These are phyloP conservation scores for Starmerella bombicola DNA, from an alignment of 805 yeast genomes.

Conservation along the genomic window DNA sequence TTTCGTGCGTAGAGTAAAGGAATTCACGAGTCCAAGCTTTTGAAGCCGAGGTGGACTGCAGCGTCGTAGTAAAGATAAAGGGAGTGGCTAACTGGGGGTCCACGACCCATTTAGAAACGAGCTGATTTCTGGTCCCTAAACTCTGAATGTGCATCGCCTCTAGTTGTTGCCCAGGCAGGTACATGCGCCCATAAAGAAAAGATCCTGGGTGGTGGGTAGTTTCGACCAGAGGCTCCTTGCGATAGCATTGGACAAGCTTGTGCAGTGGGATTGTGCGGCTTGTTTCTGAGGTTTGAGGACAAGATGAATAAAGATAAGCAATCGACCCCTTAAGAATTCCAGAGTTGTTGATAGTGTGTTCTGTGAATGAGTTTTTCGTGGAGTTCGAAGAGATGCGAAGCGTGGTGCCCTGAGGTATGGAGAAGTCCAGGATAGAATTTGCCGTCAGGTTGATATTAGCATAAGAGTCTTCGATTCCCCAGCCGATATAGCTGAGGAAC, in stretches of 20 bases:
- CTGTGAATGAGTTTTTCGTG: constrained; percentile 56
- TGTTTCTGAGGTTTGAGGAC: constrained; percentile 39
- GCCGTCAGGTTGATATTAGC: constrained; percentile 43
- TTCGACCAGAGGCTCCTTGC: constrained; percentile 11
- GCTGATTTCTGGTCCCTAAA: constrained; percentile 44
- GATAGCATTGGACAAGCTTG: constrained; percentile 21
- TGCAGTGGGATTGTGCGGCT: constrained; percentile 16
- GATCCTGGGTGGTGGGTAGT: constrained; percentile 3
- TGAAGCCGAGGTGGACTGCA: constrained; percentile 21
- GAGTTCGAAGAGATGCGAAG: constrained; percentile 60
- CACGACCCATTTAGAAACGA: constrained; percentile 63
- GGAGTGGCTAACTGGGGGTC: constrained; percentile 44
- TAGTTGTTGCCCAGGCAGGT: constrained; percentile 70
- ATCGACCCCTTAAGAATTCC: constrained; percentile 66
- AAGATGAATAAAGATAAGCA: constrained; percentile 65
- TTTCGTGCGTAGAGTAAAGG: constrained; percentile 72
- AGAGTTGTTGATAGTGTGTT: constrained; percentile 53
- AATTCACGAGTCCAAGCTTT: constrained; percentile 56
- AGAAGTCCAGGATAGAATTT: constrained; percentile 50
- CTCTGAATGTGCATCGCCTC: constrained; percentile 55
- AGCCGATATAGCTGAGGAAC: constrained; percentile 54
- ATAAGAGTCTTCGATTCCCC: constrained; percentile 72
- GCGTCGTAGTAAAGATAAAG: constrained; percentile 31
- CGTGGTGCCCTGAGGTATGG: constrained; percentile 53
- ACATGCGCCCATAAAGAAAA: constrained; percentile 65